These are phyloP conservation scores for Barnettozyma californica DNA, from an alignment of 805 yeast species.

Conservation along the genomic window DNA sequence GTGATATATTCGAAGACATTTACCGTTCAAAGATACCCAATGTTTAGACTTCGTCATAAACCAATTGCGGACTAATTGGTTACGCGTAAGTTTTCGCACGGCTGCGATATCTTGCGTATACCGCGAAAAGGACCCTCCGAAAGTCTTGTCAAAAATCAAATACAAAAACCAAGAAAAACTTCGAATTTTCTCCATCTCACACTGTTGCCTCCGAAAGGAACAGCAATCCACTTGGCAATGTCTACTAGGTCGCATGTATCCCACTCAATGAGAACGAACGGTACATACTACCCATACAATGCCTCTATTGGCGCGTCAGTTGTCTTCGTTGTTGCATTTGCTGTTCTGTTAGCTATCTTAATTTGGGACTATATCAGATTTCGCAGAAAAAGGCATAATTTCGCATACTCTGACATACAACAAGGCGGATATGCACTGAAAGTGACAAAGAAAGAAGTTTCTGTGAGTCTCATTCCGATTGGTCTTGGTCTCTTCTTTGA, in stretches of 20 bases:
- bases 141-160: not conserved
- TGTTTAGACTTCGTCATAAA: too few relatives aligned
- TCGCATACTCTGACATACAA: not conserved
- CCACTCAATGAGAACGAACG: not conserved
- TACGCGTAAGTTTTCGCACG: too few relatives aligned
- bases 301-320: constrained; percentile 1
- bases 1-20: too few relatives aligned
- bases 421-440: not conserved
- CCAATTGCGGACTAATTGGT: too few relatives aligned
- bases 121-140: not conserved
- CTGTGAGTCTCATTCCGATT: not conserved
- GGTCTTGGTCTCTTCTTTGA: constrained; percentile 3
- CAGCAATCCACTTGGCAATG: not conserved
- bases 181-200: too few relatives aligned
- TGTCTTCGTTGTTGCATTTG: not conserved
- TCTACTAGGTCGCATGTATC: not conserved
- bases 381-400: not conserved
- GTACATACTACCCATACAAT: not conserved
- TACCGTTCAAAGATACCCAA: too few relatives aligned
- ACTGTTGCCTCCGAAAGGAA: not conserved
- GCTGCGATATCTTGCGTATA: too few relatives aligned
- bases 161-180: not conserved
- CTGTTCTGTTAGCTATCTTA: not conserved
- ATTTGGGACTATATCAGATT: not conserved
- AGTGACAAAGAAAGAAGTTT: not conserved